Conservation (phyloP, 1,139 yeast genomes). For the Saccharomyces pastorianus region DNA sequence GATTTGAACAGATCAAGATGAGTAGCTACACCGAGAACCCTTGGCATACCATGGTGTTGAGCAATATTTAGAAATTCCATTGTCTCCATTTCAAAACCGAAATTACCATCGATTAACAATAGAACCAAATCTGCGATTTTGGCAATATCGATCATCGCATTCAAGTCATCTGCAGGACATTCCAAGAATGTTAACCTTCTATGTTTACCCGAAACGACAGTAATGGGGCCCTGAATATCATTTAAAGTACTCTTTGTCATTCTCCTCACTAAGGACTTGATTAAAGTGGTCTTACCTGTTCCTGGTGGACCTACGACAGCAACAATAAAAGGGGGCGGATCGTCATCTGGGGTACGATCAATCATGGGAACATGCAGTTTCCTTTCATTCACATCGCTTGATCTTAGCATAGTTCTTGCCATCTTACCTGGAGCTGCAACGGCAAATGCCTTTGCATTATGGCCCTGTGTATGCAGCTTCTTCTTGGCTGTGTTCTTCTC, state of each 20-base stretch:
- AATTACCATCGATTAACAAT: slow-evolving; percentile 88
- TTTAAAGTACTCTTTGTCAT: slow-evolving; percentile 79
- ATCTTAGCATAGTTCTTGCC: slow-evolving; percentile 74
- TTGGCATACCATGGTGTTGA: slow-evolving; percentile 98
- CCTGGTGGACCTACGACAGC: slow-evolving; percentile 99
- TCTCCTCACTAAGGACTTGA: slow-evolving; percentile 79
- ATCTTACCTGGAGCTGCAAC: slow-evolving; percentile 86
- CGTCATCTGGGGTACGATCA: slow-evolving; percentile 94
- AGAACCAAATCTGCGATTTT: slow-evolving; percentile 90
- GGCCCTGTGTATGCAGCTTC: slow-evolving; percentile 85
- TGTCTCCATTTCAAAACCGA: slow-evolving; percentile 98
- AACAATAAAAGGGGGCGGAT: slow-evolving; percentile 92
- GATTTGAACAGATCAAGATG: slow-evolving; percentile 91
- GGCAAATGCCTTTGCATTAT: slow-evolving; percentile 92
- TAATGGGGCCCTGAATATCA: slow-evolving; percentile 91
- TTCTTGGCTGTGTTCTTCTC: slow-evolving; percentile 64
- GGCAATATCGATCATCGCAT: slow-evolving; percentile 94
- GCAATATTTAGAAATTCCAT: slow-evolving; percentile 96
- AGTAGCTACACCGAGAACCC: slow-evolving; percentile 91
- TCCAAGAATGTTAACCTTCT: slow-evolving; percentile 89
- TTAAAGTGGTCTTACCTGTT: slow-evolving; percentile 91
- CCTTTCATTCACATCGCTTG: slow-evolving; percentile 79
- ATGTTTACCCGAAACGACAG: slow-evolving; percentile 95
- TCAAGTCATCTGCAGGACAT: slow-evolving; percentile 76
- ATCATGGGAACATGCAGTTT: slow-evolving; percentile 95